Base-by-base conservation (phyloP, 495 filamentous ascomycete genomes). In the Rusavskia elegans region DNA sequence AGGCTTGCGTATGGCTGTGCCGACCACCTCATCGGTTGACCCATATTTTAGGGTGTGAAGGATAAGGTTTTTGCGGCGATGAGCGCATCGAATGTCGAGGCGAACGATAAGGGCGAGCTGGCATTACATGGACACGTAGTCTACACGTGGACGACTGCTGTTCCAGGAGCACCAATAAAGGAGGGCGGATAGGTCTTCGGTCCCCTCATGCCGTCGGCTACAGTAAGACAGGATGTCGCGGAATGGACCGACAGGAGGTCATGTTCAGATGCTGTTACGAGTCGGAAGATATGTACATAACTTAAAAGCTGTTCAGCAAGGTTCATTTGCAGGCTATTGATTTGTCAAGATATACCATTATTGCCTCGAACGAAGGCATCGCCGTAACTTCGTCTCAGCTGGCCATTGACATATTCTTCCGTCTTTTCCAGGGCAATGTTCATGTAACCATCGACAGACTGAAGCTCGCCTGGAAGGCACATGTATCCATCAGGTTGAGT, bases 401-500 rank as follows among this genome's bases (percentile, higher is more conserved):
- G 79, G 25, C 90, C 93, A 62, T 89, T 81, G 48, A 92, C 83
- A 60, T 80, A 88, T 68, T 98, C 93, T 55, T 88, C 83, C 0
- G 88, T 90, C 66, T 94, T 89, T 63, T 97, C 92, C 3, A 98
- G 76, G 19, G 92, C 88, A 57, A 98, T 93, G 65, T 98, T 97
- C 92, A 98, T 97, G 64, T 96, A 98, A 38, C 93, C 93, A 64
- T 98, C 92, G 41, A 97, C 89, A 0, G 88, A 94, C 60, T 95
- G 87, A n/a, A 95, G 75, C 61, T 93, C 85, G 37, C 89, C 89
- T 95, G 48, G 9, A 45, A 9, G 7, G 0, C 11, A 23, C 0
- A 17, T 16, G 20, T 9, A 44, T 36, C 9, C 16, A 44, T 36
- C 19, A 44, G 27, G 13, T 11, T 52, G 8, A 20, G 25, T 27